These are phyloP conservation scores for Colletotrichum orchidophilum DNA, from an alignment of 2,329 filamentous ascomycete genomes.

Conservation along the genomic window DNA sequence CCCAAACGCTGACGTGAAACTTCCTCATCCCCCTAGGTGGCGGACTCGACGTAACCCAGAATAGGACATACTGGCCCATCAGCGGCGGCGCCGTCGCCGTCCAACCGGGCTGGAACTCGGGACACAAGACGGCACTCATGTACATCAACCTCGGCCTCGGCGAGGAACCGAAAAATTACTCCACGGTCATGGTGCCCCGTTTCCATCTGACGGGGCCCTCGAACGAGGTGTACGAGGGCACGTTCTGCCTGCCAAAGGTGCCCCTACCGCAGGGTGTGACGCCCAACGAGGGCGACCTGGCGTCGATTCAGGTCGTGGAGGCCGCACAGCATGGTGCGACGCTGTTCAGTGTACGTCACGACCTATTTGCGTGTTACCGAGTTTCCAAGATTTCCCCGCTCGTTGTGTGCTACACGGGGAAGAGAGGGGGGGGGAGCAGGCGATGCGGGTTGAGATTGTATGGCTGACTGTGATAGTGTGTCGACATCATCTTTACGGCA, in stretches of 20 bases:
- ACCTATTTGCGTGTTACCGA: slow-evolving; percentile 10
- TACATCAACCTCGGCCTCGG: slow-evolving; percentile 79
- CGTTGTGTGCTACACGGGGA: background rate
- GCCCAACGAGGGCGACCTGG: slow-evolving; percentile 71
- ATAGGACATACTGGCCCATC: slow-evolving; percentile 77
- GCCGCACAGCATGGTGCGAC: slow-evolving; percentile 73
- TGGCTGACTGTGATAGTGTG: slow-evolving; percentile 60
- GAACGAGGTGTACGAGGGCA: slow-evolving; percentile 70
- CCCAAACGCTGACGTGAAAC: background rate
- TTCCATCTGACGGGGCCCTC: slow-evolving; percentile 73
- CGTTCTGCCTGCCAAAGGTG: slow-evolving; percentile 77
- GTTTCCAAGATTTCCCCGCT: background rate
- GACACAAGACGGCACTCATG: slow-evolving; percentile 71
- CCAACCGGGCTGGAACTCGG: slow-evolving; percentile 78
- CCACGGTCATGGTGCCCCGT: slow-evolving; percentile 68
- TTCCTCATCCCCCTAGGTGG: slow-evolving; percentile 62
- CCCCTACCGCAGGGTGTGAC: slow-evolving; percentile 69
- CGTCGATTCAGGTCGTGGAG: slow-evolving; percentile 78
- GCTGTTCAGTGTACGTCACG: slow-evolving; percentile 67
- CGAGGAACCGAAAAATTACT: slow-evolving; percentile 71
- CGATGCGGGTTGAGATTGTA: background rate
- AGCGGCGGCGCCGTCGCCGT: slow-evolving; percentile 72
- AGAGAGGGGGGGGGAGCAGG: too few relatives aligned
- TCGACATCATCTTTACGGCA: slow-evolving; percentile 76
- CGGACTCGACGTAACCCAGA: slow-evolving; percentile 71